Conservation (phyloP, 345 rosid species). For the Salix purpurea region DNA sequence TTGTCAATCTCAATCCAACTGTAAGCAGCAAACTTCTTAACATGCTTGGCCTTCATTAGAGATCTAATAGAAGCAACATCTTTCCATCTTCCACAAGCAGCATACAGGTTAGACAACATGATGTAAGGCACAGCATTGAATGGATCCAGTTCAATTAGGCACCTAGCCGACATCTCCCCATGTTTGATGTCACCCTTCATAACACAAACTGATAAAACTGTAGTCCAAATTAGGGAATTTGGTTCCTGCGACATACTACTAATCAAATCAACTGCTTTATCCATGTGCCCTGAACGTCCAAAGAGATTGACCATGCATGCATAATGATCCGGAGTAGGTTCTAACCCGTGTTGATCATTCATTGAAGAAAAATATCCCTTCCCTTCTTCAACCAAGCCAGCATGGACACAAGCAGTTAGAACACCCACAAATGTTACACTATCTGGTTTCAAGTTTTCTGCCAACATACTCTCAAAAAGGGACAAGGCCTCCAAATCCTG, state of each 20-base stretch:
- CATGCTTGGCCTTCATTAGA: slow-evolving; percentile 48
- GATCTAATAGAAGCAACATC: slow-evolving; percentile 52
- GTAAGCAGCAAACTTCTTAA: slow-evolving; percentile 53
- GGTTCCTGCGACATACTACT: slow-evolving; percentile 42
- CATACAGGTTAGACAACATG: slow-evolving; percentile 58
- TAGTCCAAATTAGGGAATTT: slow-evolving; percentile 48
- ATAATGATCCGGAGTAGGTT: slow-evolving; percentile 45
- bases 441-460: slow-evolving; percentile 46
- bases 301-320: slow-evolving; percentile 52
- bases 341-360: slow-evolving; percentile 29
- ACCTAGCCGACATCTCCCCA: slow-evolving; percentile 53
- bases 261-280: slow-evolving; percentile 42
- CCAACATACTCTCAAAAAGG: slow-evolving; percentile 44
- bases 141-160: slow-evolving; percentile 46
- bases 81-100: slow-evolving; percentile 53
- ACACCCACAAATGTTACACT: slow-evolving; percentile 44
- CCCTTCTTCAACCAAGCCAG: slow-evolving; percentile 47
- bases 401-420: slow-evolving; percentile 57
- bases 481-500: slow-evolving; percentile 47
- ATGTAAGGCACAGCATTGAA: slow-evolving; percentile 52
- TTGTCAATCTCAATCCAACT: slow-evolving; percentile 55
- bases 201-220: slow-evolving; percentile 44
- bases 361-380: slow-evolving; percentile 47
- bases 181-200: slow-evolving; percentile 35
- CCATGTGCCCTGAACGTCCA: slow-evolving; percentile 44